Conservation (phyloP, 306 rosid genomes). For the Glycine latifolia region DNA sequence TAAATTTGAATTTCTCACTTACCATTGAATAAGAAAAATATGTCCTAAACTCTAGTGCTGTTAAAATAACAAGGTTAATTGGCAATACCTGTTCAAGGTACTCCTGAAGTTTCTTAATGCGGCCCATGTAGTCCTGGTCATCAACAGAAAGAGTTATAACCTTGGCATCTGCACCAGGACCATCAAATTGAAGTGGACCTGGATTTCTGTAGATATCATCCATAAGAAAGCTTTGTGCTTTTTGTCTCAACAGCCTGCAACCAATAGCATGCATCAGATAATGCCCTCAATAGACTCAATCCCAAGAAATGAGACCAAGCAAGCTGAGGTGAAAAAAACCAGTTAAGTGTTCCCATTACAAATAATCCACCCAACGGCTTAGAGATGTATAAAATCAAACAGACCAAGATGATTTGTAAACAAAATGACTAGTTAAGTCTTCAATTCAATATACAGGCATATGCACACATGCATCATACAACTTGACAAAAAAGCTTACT, state of each 20-base stretch:
- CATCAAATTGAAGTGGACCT: conserved; percentile 97
- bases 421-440: neutral
- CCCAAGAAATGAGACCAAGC: conserved; percentile 6
- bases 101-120: conserved; percentile 90
- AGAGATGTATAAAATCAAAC: neutral
- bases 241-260: conserved; percentile 80
- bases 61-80: neutral
- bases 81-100: conserved; percentile 82
- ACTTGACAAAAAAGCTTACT: conserved; percentile 59
- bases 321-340: too few species aligned
- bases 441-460: neutral
- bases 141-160: conserved; percentile 78
- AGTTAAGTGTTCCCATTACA: neutral
- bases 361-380: neutral
- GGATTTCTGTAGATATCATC: conserved; percentile 98
- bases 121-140: conserved; percentile 99
- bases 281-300: conserved; percentile 1
- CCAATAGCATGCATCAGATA: conserved; percentile 43
- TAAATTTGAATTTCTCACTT: neutral
- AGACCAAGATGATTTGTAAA: conserved; percentile 11
- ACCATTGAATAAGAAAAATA: neutral
- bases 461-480: conserved; percentile 4
- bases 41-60: neutral
- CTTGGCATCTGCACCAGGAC: conserved; percentile 96
- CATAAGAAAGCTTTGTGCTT: conserved; percentile 71